These are phyloP conservation scores for Adiantum capillusveneris DNA, from an alignment of 75 land plant species.

Conservation along the genomic window DNA sequence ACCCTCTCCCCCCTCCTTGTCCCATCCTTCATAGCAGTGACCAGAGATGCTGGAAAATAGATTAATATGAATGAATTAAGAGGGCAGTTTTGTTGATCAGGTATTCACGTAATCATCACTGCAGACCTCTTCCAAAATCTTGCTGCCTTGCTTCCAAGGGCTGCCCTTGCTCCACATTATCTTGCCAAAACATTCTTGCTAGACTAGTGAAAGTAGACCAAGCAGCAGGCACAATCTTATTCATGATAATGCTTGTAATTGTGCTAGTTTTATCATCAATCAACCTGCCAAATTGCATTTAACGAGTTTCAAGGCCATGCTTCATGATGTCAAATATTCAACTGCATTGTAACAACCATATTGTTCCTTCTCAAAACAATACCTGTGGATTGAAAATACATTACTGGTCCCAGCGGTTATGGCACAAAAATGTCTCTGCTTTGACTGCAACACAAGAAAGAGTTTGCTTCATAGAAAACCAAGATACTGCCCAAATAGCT, in stretches of 20 bases:
- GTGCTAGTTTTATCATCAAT: constrained; percentile 23
- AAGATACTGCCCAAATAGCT: too few species aligned
- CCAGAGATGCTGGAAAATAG: constrained; percentile 25
- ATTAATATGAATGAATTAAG: not conserved
- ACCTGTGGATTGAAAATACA: too few species aligned
- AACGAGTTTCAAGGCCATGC: too few species aligned
- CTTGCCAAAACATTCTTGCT: constrained; percentile 24
- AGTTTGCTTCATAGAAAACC: too few species aligned
- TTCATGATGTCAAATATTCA: too few species aligned
- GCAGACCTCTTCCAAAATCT: constrained; percentile 23
- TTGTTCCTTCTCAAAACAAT: too few species aligned
- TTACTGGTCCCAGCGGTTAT: not conserved
- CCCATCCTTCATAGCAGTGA: constrained; percentile 23
- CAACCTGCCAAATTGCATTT: constrained; percentile 23
- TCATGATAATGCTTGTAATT: constrained; percentile 17
- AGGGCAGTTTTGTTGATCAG: not conserved
- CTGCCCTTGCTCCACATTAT: constrained; percentile 10
- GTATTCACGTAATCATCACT: too few species aligned
- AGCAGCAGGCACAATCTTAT: constrained; percentile 29
- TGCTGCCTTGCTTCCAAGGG: constrained; percentile 27
- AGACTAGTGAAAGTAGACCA: constrained; percentile 19
- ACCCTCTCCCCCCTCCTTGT: constrained; percentile 29
- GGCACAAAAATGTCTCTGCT: constrained; percentile 25
- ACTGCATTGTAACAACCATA: too few species aligned
- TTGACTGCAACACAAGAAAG: constrained; percentile 13